phyloP scores from a whole-genome alignment of 306 rosid genomes.

The Albizia julibrissin region DNA sequence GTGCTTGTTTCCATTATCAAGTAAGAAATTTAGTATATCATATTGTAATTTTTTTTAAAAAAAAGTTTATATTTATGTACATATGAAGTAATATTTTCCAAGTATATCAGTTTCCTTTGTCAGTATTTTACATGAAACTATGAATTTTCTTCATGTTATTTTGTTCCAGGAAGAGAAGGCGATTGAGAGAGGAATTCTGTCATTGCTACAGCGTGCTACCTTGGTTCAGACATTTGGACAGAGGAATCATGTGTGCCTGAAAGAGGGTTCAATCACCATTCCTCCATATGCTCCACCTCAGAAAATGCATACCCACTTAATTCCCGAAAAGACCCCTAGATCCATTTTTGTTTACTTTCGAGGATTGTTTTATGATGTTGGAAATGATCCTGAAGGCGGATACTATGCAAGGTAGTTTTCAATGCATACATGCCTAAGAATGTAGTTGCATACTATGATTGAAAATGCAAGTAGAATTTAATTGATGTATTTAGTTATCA shows the following conservation, averaged over 20 bases:
- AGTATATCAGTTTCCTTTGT: slow-evolving; percentile 13
- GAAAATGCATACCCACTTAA: slow-evolving; percentile 83
- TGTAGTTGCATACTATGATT: slow-evolving; percentile 1
- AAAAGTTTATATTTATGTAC: background rate
- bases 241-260: slow-evolving; percentile 84
- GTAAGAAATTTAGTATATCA: slow-evolving; percentile 43
- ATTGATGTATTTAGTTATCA: slow-evolving; percentile 15
- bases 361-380: slow-evolving; percentile 87
- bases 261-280: slow-evolving; percentile 75
- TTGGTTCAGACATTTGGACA: slow-evolving; percentile 95
- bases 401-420: slow-evolving; percentile 76
- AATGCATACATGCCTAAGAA: slow-evolving; percentile 10
- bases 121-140: background rate
- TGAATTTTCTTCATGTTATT: slow-evolving; percentile 3
- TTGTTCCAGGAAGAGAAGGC: slow-evolving; percentile 84
- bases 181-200: slow-evolving; percentile 85
- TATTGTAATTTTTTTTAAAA: background rate
- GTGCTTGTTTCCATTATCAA: slow-evolving; percentile 97
- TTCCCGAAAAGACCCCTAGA: slow-evolving; percentile 79
- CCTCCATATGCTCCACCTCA: slow-evolving; percentile 96
- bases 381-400: slow-evolving; percentile 96
- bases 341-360: slow-evolving; percentile 88
- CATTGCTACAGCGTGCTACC: slow-evolving; percentile 69
- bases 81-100: slow-evolving; percentile 11
- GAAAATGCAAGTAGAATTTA: slow-evolving; percentile 17